Evolutionary conservation across 2,329 filamentous ascomycete genomes (phyloP), one percentile per base, ranked within the genome.

Genomic region (Aspergillus arachidicola): DNA sequence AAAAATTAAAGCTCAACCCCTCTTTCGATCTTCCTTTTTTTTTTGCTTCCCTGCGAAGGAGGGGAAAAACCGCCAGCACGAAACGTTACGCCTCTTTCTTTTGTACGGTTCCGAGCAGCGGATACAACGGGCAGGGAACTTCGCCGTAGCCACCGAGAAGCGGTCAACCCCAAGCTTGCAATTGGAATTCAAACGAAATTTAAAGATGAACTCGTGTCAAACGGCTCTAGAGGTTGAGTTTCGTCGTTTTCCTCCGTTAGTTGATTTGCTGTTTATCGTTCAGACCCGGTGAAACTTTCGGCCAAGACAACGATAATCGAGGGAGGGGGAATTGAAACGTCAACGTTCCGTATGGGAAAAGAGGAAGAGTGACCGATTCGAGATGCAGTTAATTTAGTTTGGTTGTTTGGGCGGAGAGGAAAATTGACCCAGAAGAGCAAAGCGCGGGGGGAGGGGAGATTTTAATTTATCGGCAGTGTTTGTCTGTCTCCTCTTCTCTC

Each of bases 61-160:
- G 51, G 32, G 51, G 32, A 16, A 38, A 23, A 21, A 9, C 14
- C 16, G 30, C 26, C 50, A 55, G 51, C 32, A 55, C 30, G 32
- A 54, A 55, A 19, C 28, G 30, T 28, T 23, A 36, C 51, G 16
- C 32, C 30, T 55, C 19, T 34, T 34, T 21, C 26, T 53, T 36
- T 54, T 58, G 63, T 65, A 61, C 46, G 63, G 65, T 57, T 59
- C 66, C 61, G 67, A 68, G 59, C 65, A 57, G 61, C 62, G 65
- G 59, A 60, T 36, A 54, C 30, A 36, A 54, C 38, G n/a, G 43
- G 6, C 10, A 34, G 38, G 38, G 38, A n/a, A 28, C 26, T 28
- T 57, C 26, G 21, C 12, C 45, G 23, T 43, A 58, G 12, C 26
- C 26, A 30, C 56, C 41, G 28, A 50, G 41, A 58, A 55, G 51